Percentiles rank a stretch among this genome's conserved stretches.
phyloP scores from a whole-genome alignment of 371 early-diverging fungal genomes.

The Basidiobolus heterosporus region DNA sequence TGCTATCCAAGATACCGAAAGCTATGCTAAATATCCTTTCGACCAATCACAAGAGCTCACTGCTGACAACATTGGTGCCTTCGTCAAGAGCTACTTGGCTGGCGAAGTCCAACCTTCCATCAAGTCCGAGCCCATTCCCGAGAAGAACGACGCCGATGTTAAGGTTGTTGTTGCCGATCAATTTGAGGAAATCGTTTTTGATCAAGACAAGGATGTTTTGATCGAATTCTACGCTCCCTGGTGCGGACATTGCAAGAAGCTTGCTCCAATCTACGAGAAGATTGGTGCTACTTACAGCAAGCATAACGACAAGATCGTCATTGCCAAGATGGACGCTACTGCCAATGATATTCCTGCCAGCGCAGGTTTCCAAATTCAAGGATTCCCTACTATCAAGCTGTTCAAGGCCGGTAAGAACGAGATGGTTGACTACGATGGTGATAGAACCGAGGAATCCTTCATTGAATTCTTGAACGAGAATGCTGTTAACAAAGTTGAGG shows the following conservation, averaged over 20 bases:
- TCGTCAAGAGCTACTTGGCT: conserved; percentile 41
- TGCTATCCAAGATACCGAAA: conserved; percentile 59
- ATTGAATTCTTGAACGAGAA: conserved; percentile 55
- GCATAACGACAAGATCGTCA: conserved; percentile 30
- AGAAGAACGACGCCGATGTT: conserved; percentile 67
- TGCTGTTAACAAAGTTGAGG: conserved; percentile 16
- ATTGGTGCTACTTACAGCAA: conserved; percentile 15
- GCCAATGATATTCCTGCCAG: conserved; percentile 81
- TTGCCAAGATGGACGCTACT: conserved; percentile 92
- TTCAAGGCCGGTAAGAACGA: conserved; percentile 61
- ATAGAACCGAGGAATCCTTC: conserved; percentile 59
- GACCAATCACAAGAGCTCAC: conserved; percentile 44
- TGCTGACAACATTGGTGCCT: conserved; percentile 30
- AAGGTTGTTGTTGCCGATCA: conserved; percentile 71
- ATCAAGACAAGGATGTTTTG: conserved; percentile 79
- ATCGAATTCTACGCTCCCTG: conserved; percentile 54
- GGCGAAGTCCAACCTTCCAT: conserved; percentile 60
- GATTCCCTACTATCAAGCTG: conserved; percentile 93
- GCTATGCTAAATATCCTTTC: conserved; percentile 64
- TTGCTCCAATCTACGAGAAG: conserved; percentile 15
- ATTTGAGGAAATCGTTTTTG: conserved; percentile 64
- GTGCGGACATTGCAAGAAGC: conserved; percentile 17
- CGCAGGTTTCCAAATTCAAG: conserved; percentile 50
- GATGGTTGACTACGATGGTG: conserved; percentile 68
- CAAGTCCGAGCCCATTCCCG: conserved; percentile 75